phyloP scores from a whole-genome alignment of 163 green algal species.

The Chlorella variabilis region DNA sequence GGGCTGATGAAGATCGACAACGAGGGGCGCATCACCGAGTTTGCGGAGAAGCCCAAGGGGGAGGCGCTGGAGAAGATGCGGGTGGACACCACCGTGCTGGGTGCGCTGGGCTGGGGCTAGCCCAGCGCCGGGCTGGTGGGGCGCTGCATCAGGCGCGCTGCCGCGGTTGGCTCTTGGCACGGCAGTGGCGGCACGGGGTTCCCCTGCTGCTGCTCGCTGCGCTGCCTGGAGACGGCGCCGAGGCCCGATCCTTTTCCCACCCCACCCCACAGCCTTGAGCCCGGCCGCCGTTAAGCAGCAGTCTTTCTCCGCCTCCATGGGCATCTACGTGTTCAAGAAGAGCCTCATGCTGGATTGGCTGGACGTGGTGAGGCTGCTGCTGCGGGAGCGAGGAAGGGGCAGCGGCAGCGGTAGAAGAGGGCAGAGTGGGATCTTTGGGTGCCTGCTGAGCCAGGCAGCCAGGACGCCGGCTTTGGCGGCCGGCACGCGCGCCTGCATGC shows the following conservation, averaged over 20 bases:
- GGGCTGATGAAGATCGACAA: constrained; percentile 97
- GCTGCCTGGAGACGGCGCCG: too few relatives aligned
- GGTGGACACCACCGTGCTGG: constrained; percentile 98
- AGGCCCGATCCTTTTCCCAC: too few relatives aligned
- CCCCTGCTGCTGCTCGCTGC: too few relatives aligned
- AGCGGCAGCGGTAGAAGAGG: background rate
- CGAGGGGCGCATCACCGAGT: constrained; percentile 85
- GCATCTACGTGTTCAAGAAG: constrained; percentile 99
- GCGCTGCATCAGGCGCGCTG: too few relatives aligned
- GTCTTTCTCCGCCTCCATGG: constrained; percentile 90
- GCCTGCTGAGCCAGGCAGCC: too few relatives aligned
- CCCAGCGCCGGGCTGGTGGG: too few relatives aligned
- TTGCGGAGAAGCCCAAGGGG: constrained; percentile 98
- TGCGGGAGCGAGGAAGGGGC: too few relatives aligned
- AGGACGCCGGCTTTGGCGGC: too few relatives aligned
- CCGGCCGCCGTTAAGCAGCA: constrained; percentile 52
- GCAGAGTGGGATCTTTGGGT: too few relatives aligned
- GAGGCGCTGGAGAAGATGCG: constrained; percentile 92
- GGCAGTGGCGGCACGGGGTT: too few relatives aligned
- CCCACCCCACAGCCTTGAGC: constrained; percentile 1
- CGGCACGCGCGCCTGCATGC: background rate
- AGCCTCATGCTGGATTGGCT: constrained; percentile 72
- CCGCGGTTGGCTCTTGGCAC: too few relatives aligned
- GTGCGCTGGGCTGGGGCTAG: constrained; percentile 46
- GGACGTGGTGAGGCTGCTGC: constrained; percentile 19